A percentile compares a stretch with the other conserved stretches of the same genome.
phyloP scores from a whole-genome alignment of 1,284 basidiomycete species.

The Psilocybe mexicana region DNA sequence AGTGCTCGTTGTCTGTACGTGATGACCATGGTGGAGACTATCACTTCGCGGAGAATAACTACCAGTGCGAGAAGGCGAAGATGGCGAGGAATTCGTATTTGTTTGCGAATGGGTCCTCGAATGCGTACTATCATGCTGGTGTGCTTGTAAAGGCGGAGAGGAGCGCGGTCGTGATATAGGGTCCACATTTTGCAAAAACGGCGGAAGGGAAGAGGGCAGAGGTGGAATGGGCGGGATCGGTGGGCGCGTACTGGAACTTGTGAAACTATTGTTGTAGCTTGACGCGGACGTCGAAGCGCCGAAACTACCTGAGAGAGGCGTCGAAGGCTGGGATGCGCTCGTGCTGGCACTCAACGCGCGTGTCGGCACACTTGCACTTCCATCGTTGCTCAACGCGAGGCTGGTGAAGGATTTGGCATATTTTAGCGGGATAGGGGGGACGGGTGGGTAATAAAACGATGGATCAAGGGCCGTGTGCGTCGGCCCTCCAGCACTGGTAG shows the following conservation, averaged over 20 bases:
- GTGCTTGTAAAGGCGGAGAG: conserved; percentile 22
- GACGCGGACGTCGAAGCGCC: background rate
- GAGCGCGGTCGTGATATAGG: conserved; percentile 27
- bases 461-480: conserved; percentile 43
- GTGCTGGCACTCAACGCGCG: background rate
- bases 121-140: background rate
- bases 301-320: conserved; percentile 23
- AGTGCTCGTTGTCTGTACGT: too few relatives aligned
- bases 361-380: background rate
- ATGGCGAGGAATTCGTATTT: background rate
- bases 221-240: conserved; percentile 9
- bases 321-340: conserved; percentile 23
- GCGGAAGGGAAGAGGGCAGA: conserved; percentile 22
- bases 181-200: conserved; percentile 11
- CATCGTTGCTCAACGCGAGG: too few relatives aligned
- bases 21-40: background rate
- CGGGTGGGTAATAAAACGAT: conserved; percentile 39
- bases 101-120: background rate
- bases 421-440: conserved; percentile 38
- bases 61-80: background rate
- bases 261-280: background rate
- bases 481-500: conserved; percentile 26
- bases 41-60: background rate
- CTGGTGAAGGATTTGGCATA: conserved; percentile 24
- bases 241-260: background rate